Base-by-base conservation (phyloP, 208 protist species). In the Acanthamoeba comandoni region DNA sequence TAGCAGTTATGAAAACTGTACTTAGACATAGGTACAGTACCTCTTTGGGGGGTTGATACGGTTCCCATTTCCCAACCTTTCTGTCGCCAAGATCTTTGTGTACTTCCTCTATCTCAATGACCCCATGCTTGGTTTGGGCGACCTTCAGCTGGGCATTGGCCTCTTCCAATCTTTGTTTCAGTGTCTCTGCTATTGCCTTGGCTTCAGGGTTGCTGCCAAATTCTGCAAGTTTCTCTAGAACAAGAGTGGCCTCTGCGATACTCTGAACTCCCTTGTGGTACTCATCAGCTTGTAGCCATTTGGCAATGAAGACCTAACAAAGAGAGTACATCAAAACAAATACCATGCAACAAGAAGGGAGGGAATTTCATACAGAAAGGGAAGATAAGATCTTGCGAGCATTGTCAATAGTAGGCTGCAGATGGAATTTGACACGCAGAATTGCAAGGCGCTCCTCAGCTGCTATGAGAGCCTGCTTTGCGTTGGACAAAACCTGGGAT, bases 401-500 rank as follows among this genome's bases (percentile, higher is more conserved):
- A 8, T 86, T 48, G 2, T 86, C 77, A 39, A 86, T 17, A 12
- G 77, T 24, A 29, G 77, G 77, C 53, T 86, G 77, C 55, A 86
- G 77, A 48, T 67, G 29, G 55, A 43, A 86, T 58, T 86, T 86
- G 77, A 86, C 53, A 58, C 77, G 77, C 53, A 86, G 77, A 52
- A 49, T 29, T 19, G 55, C 17, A 29, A 86, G 53, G 77, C 77
- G 77, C 8, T 60, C 55, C 26, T 86, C 77, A n/a, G 77, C 77
- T n/a, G 22, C 77, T 31, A 24, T 17, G 48, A 86, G 77, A 19
- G 77, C 77, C 77, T 86, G 77, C 2, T 86, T 15, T 5, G 77
- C 77, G 5, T 17, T 49, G 15, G 49, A 39, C 12, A 86, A 39
- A 12, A 65, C 77, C 31, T 39, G 24, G 55, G 17, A 29, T 31